Evolutionary conservation across 2,329 filamentous ascomycete genomes (phyloP), one percentile per base, ranked within the genome.

Genomic region (Cercospora nicotianae): DNA sequence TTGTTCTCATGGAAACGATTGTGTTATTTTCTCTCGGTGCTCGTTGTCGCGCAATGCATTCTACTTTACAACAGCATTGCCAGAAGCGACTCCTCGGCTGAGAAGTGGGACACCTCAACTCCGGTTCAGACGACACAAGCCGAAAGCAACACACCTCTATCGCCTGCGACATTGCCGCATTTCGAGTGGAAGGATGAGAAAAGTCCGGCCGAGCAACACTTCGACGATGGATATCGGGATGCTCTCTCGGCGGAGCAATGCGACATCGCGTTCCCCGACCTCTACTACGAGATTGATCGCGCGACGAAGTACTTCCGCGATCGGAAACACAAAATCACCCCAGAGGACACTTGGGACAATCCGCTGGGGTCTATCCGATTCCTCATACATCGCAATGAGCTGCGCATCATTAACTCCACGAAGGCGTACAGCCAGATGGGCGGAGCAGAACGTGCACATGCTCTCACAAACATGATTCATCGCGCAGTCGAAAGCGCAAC

Each of bases 391-490:
- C 68, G 76, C 61, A 75, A 75, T 64, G 69, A 75, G 33, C 66
- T 75, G 1, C 71, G 74, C 3, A 68, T 75, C 45, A 59, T 73
- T 3, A 66, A 74, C 26, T 69, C 73, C 18, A 72, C 71, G 48
- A 74, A 64, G 3, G 60, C 72, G 2, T 64, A 70, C 60, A 72
- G 71, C 0, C 69, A 72, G 36, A 67, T 67, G 39, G 71, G 63
- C 45, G 70, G 69, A 26, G 67, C 64, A n/a, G 51, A 65, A 12
- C 72, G 74, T 28, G 59, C 67, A 2, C 61, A 74, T 13, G 81
- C 81, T 1, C 80, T 81, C 0, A 74, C 85, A 5, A 78, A 80
- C 65, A 78, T 82, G 12, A 74, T 85, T 20, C 77, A 84, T 65
- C 81, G 82, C 18, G 82, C 83, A 2, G 74, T 85, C 8, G 57